Base-by-base conservation (phyloP, 192 early-diverging fungal species). In the Phycomyces blakesleeanus region DNA sequence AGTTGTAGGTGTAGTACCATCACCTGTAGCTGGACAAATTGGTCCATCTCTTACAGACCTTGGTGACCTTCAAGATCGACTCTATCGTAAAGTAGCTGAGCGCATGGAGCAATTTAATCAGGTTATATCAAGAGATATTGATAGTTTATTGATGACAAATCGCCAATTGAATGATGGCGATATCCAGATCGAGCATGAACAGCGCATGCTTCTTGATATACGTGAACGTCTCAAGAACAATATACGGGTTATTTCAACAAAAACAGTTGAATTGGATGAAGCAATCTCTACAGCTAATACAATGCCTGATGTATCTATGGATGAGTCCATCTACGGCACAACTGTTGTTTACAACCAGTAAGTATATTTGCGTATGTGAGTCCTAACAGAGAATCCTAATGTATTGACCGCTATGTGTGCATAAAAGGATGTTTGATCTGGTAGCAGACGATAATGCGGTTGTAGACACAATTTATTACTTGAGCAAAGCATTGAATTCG, bases 391-490 rank as follows among this genome's bases (percentile, higher is more conserved):
- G 55, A 9, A 34, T 52, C 16, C 59, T 75, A 38, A 72, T 83
- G 53, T 74, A 69, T 52, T 76, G 4, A 24, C 20, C 1, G 26
- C 1, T 29, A n/a, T 34, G 5, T 16, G 18, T 12, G 11, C 21
- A 53, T 69, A 75, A 57, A 79, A 96, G 92, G 57, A 79, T 97
- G 47, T 88, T 93, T 62, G 91, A 94, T 16, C 65, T 92, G 69
- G 87, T 94, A 1, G 93, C 89, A 22, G 93, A 95, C 57, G 93
- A 94, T 55, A 86, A 89, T 51, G 93, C 93, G 0, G 86, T 94
- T 41, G 91, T 93, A 54, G 95, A 97, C 61, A 85, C 89, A 6
- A 82, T 95, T 47, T 94, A 95, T 67, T 82, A 86, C 29, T 73
- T 97, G 49, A 83, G 87, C 20, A 83, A 87, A 65, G 92, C 93